Conservation (phyloP, 805 yeast genomes). For the Lachancea waltii region DNA sequence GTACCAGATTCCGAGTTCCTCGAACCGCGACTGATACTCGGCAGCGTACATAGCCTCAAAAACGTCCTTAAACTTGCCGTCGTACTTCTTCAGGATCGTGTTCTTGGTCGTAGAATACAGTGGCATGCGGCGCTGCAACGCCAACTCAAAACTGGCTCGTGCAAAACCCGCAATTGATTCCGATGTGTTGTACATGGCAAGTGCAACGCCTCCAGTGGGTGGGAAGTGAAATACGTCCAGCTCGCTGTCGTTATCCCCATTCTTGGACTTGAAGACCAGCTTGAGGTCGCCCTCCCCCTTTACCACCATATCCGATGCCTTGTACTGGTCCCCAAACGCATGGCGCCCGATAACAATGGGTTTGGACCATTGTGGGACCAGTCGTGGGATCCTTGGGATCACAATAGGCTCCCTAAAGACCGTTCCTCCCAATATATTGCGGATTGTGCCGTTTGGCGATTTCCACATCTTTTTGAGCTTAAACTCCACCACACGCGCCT, state of each 20-base stretch:
- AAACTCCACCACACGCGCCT: conserved; percentile 89
- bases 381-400: conserved; percentile 78
- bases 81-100: conserved; percentile 89
- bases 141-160: conserved; percentile 84
- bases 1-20: conserved; percentile 81
- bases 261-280: conserved; percentile 64
- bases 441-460: conserved; percentile 94
- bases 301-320: conserved; percentile 79
- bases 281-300: conserved; percentile 76
- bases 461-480: conserved; percentile 93
- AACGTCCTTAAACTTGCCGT: conserved; percentile 91
- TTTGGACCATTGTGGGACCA: conserved; percentile 87
- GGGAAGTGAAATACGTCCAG: conserved; percentile 44
- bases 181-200: conserved; percentile 94
- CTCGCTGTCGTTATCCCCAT: conserved; percentile 37
- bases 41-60: conserved; percentile 74
- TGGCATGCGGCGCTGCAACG: conserved; percentile 69
- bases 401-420: conserved; percentile 96
- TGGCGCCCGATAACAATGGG: conserved; percentile 97
- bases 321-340: conserved; percentile 95
- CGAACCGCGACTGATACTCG: conserved; percentile 66
- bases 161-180: conserved; percentile 89
- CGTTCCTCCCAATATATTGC: conserved; percentile 93
- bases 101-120: conserved; percentile 87
- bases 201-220: conserved; percentile 63